phyloP scores from a whole-genome alignment of 2,329 filamentous ascomycete species.

The Epichloe sylvatica region DNA sequence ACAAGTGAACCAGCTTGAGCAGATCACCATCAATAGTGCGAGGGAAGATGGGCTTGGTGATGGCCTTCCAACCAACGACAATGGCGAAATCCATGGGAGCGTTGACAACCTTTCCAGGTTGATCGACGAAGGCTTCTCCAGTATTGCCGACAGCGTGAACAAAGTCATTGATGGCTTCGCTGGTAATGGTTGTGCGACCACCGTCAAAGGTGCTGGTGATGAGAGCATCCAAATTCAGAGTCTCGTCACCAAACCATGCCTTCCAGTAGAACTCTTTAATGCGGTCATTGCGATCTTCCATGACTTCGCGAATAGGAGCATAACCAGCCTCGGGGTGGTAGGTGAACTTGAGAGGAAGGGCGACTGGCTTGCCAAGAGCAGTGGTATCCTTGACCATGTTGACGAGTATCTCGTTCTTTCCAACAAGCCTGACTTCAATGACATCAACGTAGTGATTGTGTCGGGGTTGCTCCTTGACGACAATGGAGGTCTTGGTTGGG shows the following conservation, averaged over 20 bases:
- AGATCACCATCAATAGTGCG: conserved; percentile 91
- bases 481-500: conserved; percentile 68
- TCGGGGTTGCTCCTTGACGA: conserved; percentile 73
- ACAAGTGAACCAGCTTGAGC: conserved; percentile 89
- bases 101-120: conserved; percentile 83
- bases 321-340: conserved; percentile 95
- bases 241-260: conserved; percentile 87
- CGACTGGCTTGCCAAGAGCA: conserved; percentile 66
- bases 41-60: conserved; percentile 98
- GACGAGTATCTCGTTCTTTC: conserved; percentile 68
- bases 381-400: conserved; percentile 90
- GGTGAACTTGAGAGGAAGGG: conserved; percentile 73
- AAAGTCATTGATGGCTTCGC: conserved; percentile 92
- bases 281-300: conserved; percentile 88
- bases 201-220: conserved; percentile 85
- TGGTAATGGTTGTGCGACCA: conserved; percentile 72
- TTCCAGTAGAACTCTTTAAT: conserved; percentile 99
- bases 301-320: conserved; percentile 93
- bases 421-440: conserved; percentile 65
- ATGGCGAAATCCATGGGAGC: conserved; percentile 99
- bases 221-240: conserved; percentile 67
- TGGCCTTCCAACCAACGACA: conserved; percentile 97
- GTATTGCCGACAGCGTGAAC: conserved; percentile 98
- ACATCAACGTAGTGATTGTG: conserved; percentile 81
- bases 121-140: conserved; percentile 91